Evolutionary conservation across 805 yeast genomes (phyloP).

Genomic region (Pichia rugopelliculosa): DNA sequence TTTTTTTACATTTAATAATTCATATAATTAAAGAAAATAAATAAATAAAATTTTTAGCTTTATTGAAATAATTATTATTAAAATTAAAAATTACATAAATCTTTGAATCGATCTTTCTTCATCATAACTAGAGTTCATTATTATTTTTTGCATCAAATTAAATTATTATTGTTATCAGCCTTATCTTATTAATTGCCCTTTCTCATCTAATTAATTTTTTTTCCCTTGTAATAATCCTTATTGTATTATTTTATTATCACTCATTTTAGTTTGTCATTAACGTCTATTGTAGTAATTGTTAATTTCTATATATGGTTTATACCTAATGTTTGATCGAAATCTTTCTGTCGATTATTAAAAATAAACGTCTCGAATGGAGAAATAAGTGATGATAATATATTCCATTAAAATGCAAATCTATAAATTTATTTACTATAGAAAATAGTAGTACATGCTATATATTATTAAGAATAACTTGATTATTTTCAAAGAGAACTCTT

Average conservation of each 20-base stretch:
- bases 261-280: neutral
- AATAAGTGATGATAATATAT: no score
- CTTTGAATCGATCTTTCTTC: neutral
- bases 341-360: neutral
- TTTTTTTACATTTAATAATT: neutral
- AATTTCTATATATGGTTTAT: constrained; percentile 1
- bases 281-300: neutral
- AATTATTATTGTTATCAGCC: neutral
- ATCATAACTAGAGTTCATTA: neutral
- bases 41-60: neutral
- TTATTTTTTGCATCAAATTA: neutral
- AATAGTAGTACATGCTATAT: no score
- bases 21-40: neutral
- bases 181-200: neutral
- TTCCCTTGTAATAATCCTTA: no score
- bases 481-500: no score
- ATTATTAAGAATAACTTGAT: no score
- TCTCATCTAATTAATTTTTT: neutral
- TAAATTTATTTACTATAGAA: neutral
- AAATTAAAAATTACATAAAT: no score
- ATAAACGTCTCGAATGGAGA: neutral
- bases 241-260: neutral
- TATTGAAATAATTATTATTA: neutral
- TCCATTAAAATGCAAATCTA: neutral
- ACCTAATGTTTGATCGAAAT: constrained; percentile 6